These are phyloP conservation scores for Neurospora sp. DNA, from an alignment of 495 filamentous ascomycete genomes.

Conservation along the genomic window DNA sequence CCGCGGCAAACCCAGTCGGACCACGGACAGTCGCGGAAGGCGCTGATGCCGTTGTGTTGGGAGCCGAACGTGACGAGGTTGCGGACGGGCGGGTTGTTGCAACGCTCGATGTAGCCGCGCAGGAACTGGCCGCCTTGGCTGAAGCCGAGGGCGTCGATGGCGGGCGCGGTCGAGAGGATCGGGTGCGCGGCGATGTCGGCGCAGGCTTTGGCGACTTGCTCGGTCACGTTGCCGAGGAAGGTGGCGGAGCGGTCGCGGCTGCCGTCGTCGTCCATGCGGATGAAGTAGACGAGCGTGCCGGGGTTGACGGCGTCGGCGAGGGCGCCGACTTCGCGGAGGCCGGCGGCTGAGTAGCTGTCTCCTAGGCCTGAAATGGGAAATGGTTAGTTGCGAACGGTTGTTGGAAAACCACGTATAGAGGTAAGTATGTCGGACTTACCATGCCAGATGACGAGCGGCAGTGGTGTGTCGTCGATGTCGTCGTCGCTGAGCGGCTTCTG, in stretches of 20 bases:
- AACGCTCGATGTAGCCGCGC: conserved; percentile 83
- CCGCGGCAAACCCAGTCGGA: conserved; percentile 73
- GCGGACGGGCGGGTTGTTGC: conserved; percentile 69
- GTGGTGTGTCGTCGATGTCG: conserved; percentile 45
- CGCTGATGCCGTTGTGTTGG: conserved; percentile 86
- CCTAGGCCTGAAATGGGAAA: conserved; percentile 29
- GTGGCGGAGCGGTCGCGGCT: conserved; percentile 55
- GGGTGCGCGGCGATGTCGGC: conserved; percentile 64
- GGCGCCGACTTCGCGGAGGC: conserved; percentile 53
- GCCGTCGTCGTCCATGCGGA: conserved; percentile 61
- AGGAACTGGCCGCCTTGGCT: conserved; percentile 95
- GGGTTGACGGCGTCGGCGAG: conserved; percentile 66
- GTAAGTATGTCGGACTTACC: conserved; percentile 43
- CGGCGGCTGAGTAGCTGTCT: conserved; percentile 65
- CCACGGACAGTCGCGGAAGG: conserved; percentile 55
- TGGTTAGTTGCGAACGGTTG: not conserved
- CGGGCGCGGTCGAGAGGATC: conserved; percentile 67
- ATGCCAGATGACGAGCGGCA: conserved; percentile 92
- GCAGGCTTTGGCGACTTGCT: conserved; percentile 73
- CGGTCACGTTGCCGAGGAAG: conserved; percentile 84
- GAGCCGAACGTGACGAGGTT: conserved; percentile 86
- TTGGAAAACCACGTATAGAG: not conserved
- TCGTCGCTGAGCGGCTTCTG: conserved; percentile 14
- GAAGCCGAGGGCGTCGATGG: conserved; percentile 87
- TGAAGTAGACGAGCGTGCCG: conserved; percentile 72